phyloP scores from a whole-genome alignment of 1,284 basidiomycete species.

The Rhodotorula sp. region DNA sequence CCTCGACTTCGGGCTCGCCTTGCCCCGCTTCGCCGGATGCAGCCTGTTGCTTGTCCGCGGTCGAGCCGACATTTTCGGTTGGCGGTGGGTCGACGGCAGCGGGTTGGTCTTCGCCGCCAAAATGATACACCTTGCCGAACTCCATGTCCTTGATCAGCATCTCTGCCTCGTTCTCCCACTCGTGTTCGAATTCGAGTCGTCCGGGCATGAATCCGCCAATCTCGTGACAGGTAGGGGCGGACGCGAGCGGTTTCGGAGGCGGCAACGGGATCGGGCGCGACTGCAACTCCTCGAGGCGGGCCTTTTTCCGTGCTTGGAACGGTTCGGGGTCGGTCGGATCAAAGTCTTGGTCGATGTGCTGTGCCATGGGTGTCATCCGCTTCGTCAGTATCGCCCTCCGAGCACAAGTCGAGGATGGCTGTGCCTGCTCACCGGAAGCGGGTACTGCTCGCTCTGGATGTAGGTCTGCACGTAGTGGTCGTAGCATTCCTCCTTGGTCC shows the following conservation, averaged over 20 bases:
- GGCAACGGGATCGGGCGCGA: slow-evolving; percentile 52
- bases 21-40: slow-evolving; percentile 30
- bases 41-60: slow-evolving; percentile 43
- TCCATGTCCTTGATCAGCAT: slow-evolving; percentile 94
- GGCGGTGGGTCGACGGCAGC: slow-evolving; percentile 29
- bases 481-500: slow-evolving; percentile 92
- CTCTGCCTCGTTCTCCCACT: slow-evolving; percentile 88
- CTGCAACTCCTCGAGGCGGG: slow-evolving; percentile 66
- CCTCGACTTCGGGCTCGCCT: background rate
- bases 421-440: slow-evolving; percentile 61
- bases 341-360: slow-evolving; percentile 65
- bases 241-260: slow-evolving; percentile 69
- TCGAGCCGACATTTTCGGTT: background rate
- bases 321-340: slow-evolving; percentile 67
- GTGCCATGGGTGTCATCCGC: background rate
- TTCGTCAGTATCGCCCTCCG: background rate
- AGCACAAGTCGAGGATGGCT: background rate
- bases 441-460: slow-evolving; percentile 72
- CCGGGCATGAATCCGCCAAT: slow-evolving; percentile 91
- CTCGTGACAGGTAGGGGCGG: slow-evolving; percentile 90
- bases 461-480: slow-evolving; percentile 83
- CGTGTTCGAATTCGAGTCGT: slow-evolving; percentile 88
- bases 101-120: slow-evolving; percentile 77
- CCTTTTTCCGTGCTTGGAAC: slow-evolving; percentile 82
- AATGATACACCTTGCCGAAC: slow-evolving; percentile 81